Base-by-base conservation (phyloP, 495 filamentous ascomycete genomes). In the Aspergillus olivimuriae region DNA sequence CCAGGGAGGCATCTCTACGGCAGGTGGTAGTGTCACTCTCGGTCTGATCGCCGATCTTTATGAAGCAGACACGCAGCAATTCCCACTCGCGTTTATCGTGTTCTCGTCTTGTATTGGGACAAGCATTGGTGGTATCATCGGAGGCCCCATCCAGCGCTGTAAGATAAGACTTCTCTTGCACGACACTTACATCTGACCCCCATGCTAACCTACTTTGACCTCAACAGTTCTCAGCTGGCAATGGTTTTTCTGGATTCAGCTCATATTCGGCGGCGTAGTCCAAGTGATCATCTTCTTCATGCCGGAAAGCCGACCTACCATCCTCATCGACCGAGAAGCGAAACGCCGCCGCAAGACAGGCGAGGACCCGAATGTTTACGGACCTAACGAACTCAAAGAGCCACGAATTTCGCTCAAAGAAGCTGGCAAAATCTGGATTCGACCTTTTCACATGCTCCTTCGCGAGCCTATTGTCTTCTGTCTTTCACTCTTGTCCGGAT, bases 201-300 rank as follows among this genome's bases (percentile, higher is more conserved):
- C 22, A 23, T 18, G 35, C 35, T 38, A 38, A 38, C 35, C 17
- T 12, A 20, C 24, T 11, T 11, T 28, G 24, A 51, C 7, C 30
- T 14, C 17, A 22, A 30, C 20, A 54, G 59, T 56, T 54, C 64
- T 83, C 4, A 51, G 55, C 15, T 89, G 84, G 86, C 67, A 72
- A 37, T 91, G 87, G 87, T 77, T 70, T 45, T 83, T 87, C 62
- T 89, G 83, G 84, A 81, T 89, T 50, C 82, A 87, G 55, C 72
- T 89, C 45, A 84, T 87, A 49, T 78, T 88, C 44, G 84, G 86
- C 18, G 80, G 63, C 4, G 63, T 72, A 35, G 75, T 81, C 15
- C 80, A 87, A 50, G 20, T 77, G 4, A 64, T 84, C 47, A 70
- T 82, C 40, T 64, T 87, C 44, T 75, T 80, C 16, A 81, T 85